These are phyloP conservation scores for Asterionellopsis glacialis DNA, from an alignment of 108 stramenopile genomes.

Conservation along the genomic window DNA sequence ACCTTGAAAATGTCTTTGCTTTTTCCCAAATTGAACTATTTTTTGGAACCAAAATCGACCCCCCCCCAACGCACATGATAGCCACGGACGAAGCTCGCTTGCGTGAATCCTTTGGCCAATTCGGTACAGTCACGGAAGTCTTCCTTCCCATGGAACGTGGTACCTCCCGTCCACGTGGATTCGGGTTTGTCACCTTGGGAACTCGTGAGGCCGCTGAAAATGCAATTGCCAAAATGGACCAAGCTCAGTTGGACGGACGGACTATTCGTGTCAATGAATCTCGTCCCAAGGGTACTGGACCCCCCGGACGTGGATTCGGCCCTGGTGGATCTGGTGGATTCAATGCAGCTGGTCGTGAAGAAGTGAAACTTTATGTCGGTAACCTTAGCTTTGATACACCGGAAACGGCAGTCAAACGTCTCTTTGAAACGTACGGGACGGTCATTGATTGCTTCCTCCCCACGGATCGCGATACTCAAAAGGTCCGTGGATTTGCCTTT, in stretches of 20 bases:
- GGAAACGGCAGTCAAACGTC: constrained; percentile 62
- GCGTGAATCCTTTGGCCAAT: constrained; percentile 61
- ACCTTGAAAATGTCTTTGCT: too few relatives aligned
- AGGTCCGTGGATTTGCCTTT: constrained; percentile 86
- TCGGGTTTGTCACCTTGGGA: constrained; percentile 77
- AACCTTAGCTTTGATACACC: constrained; percentile 88
- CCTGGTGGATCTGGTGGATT: constrained; percentile 59
- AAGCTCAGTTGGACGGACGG: constrained; percentile 78
- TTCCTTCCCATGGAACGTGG: constrained; percentile 75
- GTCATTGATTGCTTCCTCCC: constrained; percentile 86
- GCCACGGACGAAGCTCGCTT: constrained; percentile 70
- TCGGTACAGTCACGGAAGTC: constrained; percentile 81
- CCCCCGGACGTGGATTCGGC: constrained; percentile 20
- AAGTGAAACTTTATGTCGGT: constrained; percentile 90
- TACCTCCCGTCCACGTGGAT: constrained; percentile 80
- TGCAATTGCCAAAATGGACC: constrained; percentile 84
- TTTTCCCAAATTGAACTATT: too few relatives aligned
- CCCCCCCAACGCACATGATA: too few relatives aligned
- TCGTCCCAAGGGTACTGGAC: constrained; percentile 67
- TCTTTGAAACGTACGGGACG: constrained; percentile 83
- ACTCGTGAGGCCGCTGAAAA: constrained; percentile 66
- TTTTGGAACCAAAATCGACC: too few relatives aligned
- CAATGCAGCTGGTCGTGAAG: constrained; percentile 62
- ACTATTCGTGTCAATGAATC: constrained; percentile 89
- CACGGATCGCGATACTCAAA: constrained; percentile 74